A percentile compares a stretch with the other conserved stretches of the same genome.
These are phyloP conservation scores for Microbotryum lychnidis-dioicae DNA, from an alignment of 1,284 basidiomycete genomes.

Conservation along the genomic window DNA sequence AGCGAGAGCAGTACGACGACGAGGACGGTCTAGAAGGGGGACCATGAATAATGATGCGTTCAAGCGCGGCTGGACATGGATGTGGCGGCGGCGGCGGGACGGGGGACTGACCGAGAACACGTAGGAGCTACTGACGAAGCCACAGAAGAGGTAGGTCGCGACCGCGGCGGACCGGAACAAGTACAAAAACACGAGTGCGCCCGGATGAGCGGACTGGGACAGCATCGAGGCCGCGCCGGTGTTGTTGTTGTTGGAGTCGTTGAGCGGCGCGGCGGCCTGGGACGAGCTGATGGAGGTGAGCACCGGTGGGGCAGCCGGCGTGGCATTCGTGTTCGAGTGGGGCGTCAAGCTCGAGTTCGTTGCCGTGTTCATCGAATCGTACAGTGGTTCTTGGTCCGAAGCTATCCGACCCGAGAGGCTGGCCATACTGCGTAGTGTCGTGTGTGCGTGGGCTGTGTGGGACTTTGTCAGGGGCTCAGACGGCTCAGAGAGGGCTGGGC, in stretches of 20 bases:
- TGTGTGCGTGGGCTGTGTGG: no score
- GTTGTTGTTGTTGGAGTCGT: neutral
- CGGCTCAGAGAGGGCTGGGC: no score
- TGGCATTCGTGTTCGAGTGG: no score
- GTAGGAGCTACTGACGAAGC: slow-evolving; percentile 75
- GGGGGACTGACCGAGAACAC: slow-evolving; percentile 64
- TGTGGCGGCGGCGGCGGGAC: neutral
- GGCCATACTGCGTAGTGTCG: no score
- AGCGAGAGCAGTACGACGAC: slow-evolving; percentile 85
- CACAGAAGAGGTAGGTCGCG: slow-evolving; percentile 76
- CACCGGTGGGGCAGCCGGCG: no score
- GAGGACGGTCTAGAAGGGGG: slow-evolving; percentile 64
- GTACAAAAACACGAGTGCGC: slow-evolving; percentile 73
- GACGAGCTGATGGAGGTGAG: no score
- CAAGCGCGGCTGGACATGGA: slow-evolving; percentile 73
- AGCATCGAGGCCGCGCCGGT: neutral
- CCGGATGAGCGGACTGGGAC: slow-evolving; percentile 50
- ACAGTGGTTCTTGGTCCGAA: no score
- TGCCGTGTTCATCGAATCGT: no score
- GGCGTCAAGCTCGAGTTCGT: no score
- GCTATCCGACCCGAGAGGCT: no score
- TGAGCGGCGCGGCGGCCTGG: no score
- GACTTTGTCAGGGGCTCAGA: no score
- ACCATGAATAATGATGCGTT: slow-evolving; percentile 57
- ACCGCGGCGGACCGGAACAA: slow-evolving; percentile 77